A percentile compares a stretch with the other conserved stretches of the same genome.
phyloP scores from a whole-genome alignment of 768 basidiomycete genomes.

The Pleurotus salmoneostramineus region DNA sequence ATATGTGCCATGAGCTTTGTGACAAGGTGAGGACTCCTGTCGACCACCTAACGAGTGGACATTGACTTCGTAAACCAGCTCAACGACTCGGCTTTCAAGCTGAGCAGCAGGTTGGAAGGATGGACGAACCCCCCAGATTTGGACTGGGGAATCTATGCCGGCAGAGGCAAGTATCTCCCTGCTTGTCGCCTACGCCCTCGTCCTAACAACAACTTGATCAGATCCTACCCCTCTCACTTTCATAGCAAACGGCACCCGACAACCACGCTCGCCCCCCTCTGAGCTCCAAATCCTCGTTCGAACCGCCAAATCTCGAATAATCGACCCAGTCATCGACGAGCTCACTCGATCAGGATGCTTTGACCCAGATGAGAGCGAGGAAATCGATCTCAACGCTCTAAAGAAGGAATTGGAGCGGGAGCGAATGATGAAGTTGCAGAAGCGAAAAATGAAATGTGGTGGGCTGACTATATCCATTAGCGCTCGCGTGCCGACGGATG shows the following conservation, averaged over 20 bases:
- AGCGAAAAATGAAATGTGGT: conserved; percentile 36
- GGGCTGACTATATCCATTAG: conserved; percentile 20
- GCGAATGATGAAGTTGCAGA: conserved; percentile 55
- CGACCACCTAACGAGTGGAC: no score
- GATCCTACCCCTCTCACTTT: conserved; percentile 52
- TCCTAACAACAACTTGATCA: conserved; percentile 18
- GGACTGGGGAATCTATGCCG: conserved; percentile 59
- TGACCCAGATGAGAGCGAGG: conserved; percentile 33
- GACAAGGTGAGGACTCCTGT: no score
- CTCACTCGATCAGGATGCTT: conserved; percentile 32
- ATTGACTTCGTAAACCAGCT: conserved; percentile 11
- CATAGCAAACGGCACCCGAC: conserved; percentile 35
- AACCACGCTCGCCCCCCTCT: conserved; percentile 36
- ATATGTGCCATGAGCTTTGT: conserved; percentile 24
- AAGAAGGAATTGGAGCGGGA: conserved; percentile 42
- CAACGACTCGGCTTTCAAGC: conserved; percentile 22
- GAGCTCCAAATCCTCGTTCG: conserved; percentile 57
- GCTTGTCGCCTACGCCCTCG: neutral
- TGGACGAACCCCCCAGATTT: conserved; percentile 42
- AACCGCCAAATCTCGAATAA: conserved; percentile 41
- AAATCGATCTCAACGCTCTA: conserved; percentile 34
- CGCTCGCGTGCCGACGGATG: conserved; percentile 28
- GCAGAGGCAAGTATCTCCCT: conserved; percentile 40
- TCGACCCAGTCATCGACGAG: conserved; percentile 43
- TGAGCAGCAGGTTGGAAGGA: conserved; percentile 44